These are phyloP conservation scores for Leucocoprinus sp. DNA, from an alignment of 768 basidiomycete genomes.

Conservation along the genomic window DNA sequence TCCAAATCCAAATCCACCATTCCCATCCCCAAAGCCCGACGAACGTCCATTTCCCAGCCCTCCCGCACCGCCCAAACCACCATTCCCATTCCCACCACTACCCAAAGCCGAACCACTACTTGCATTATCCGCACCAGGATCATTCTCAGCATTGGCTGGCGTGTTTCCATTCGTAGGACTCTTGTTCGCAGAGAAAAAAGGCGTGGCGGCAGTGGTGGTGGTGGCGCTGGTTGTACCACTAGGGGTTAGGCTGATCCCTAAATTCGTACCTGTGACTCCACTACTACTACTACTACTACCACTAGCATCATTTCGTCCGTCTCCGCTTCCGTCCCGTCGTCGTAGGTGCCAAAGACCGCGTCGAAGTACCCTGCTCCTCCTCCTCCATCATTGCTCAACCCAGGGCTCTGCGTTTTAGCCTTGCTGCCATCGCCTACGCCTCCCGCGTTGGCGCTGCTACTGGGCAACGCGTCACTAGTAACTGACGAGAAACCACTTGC, in stretches of 20 bases:
- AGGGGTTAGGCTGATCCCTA: background rate
- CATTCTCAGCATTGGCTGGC: conserved; percentile 4
- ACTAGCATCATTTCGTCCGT: conserved; percentile 3
- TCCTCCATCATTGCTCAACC: background rate
- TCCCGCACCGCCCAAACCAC: background rate
- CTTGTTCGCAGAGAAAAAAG: background rate
- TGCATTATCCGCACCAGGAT: background rate
- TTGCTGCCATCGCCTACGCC: too few relatives aligned
- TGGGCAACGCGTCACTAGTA: too few relatives aligned
- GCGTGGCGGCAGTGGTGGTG: too few relatives aligned
- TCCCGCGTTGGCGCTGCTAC: too few relatives aligned
- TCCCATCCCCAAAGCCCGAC: background rate
- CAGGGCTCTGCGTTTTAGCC: too few relatives aligned
- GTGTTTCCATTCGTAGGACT: background rate
- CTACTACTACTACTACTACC: conserved; percentile 1
- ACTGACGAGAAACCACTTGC: too few relatives aligned
- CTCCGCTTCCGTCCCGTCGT: background rate
- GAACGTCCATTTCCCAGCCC: too few relatives aligned
- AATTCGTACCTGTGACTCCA: background rate
- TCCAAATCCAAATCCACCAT: background rate
- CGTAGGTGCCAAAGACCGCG: too few relatives aligned
- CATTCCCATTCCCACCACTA: background rate
- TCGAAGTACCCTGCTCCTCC: too few relatives aligned
- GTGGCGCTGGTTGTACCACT: background rate
- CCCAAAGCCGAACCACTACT: background rate